Conservation (phyloP, 345 rosid species). For the Acer campestre region DNA sequence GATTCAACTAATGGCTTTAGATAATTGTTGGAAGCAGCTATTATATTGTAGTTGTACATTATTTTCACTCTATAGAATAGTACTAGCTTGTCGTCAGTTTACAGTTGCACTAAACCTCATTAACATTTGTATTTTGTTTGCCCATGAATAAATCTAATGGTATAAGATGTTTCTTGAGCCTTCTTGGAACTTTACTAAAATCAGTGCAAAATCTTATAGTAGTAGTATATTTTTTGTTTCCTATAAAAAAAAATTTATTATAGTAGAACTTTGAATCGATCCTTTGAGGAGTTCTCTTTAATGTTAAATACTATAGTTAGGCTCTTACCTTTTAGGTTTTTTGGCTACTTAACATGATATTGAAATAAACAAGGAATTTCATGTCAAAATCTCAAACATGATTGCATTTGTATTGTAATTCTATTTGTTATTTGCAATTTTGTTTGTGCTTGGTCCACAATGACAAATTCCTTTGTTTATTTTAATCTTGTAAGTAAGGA, state of each 20-base stretch:
- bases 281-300: neutral
- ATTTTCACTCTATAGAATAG: no score
- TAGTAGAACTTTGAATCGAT: neutral
- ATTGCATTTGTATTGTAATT: neutral
- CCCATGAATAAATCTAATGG: neutral
- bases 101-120: neutral
- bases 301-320: neutral
- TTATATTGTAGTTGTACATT: no score
- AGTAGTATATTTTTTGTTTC: neutral
- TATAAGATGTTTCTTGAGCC: neutral
- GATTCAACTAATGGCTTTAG: neutral
- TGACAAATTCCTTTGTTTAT: neutral
- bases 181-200: neutral
- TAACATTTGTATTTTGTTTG: neutral
- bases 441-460: neutral
- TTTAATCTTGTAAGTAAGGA: neutral
- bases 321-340: neutral
- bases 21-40: neutral
- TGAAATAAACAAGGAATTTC: neutral
- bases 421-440: neutral
- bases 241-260: neutral
- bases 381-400: neutral
- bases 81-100: no score
- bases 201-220: neutral
- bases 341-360: neutral